Evolutionary conservation across 2,329 filamentous ascomycete species (phyloP).

Genomic region (Keithomyces neogunnii): DNA sequence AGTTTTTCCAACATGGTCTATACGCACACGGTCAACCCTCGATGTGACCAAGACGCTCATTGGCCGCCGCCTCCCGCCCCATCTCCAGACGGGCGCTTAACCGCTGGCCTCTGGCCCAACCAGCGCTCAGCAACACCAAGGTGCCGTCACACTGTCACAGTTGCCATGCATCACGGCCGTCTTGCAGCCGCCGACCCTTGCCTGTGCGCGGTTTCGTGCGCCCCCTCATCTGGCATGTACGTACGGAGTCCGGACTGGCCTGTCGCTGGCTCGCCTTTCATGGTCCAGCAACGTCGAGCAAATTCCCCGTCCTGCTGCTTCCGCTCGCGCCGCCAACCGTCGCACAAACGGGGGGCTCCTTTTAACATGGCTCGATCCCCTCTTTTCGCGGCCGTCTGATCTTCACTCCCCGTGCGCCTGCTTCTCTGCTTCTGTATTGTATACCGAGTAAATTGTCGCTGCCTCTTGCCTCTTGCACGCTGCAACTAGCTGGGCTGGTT

Average conservation of each 20-base stretch:
- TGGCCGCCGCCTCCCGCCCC: not conserved
- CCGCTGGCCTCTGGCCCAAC: not conserved
- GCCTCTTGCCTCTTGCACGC: not conserved
- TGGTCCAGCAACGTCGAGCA: no score
- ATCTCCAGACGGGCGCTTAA: not conserved
- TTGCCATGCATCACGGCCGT: not conserved
- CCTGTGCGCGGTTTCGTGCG: not conserved
- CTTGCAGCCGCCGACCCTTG: not conserved
- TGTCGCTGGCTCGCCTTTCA: no score
- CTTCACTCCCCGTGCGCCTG: not conserved
- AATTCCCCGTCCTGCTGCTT: not conserved
- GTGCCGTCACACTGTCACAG: not conserved
- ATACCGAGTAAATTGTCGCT: not conserved
- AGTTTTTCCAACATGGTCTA: no score
- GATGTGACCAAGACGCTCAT: not conserved
- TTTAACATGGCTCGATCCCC: not conserved
- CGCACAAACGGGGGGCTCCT: not conserved
- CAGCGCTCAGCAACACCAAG: not conserved
- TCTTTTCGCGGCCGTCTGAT: not conserved
- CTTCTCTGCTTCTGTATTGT: not conserved
- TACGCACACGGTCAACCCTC: no score
- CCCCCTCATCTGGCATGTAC: not conserved
- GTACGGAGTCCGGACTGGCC: no score
- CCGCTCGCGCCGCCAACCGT: not conserved
- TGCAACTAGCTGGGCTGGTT: conserved; percentile 2